Base-by-base conservation (phyloP, 805 yeast species). In the Ogataea methanolica region DNA sequence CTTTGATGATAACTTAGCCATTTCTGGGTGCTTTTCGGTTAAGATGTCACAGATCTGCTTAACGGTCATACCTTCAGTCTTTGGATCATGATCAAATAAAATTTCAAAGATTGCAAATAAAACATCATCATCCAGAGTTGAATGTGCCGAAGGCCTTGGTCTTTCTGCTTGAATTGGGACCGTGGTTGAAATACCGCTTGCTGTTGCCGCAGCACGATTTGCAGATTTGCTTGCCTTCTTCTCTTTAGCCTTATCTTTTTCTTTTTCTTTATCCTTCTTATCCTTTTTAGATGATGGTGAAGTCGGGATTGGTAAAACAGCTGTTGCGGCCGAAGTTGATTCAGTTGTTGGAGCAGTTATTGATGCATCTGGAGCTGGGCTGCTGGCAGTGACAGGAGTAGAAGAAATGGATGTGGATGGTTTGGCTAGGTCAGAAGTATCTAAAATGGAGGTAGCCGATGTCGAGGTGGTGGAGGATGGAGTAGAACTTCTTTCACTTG, bases 1-100 rank as follows among this genome's bases (percentile, higher is more conserved):
- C 59, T 87, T 87, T 17, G 92, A 83, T 3, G 90, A 83, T 49
- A 87, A 66, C 50, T 80, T 85, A 5, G 90, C 86, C 90, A 86
- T 87, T 43, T 85, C 90, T 1, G 95, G 95, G 62, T 87, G 92
- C 56, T 79, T 76, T 47, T 81, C 88, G 43, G 82, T 70, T 42
- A 87, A 70, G 48, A 83, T 76, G 63, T 87, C 96, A 67, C 95
- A 87, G 49, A 87, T 78, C 62, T 87, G 95, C 61, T 87, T 87
- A 33, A 87, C 96, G n/a, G 96, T 87, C 90, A 87, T 85, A 54
- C 96, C 96, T 50, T 75, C 73, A 43, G 86, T 83, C 44, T 75
- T 76, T 1, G 83, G 68, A 61, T 87, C 96, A 52, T 76, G 71
- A 50, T 84, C 91, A 65, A 70, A 84, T 48, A 87, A 66, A 43